phyloP scores from a whole-genome alignment of 345 rosid species.

The Salix arbutifolia region DNA sequence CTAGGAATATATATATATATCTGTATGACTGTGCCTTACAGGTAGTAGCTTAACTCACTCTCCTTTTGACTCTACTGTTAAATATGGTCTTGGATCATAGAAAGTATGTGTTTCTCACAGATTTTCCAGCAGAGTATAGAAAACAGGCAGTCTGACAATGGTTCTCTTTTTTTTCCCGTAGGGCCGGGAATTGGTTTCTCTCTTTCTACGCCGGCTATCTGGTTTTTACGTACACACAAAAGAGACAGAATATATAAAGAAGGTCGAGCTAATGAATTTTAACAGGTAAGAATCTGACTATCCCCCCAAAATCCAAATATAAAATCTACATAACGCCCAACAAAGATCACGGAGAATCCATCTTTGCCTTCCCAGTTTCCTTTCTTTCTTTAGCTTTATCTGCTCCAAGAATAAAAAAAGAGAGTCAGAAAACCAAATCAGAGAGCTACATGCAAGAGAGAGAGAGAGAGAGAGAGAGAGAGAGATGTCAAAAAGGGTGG shows the following conservation, averaged over 20 bases:
- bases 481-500: background rate
- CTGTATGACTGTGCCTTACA: background rate
- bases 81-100: background rate
- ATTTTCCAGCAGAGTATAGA: background rate
- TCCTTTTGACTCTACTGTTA: background rate
- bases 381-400: slow-evolving; percentile 16
- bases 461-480: background rate
- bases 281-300: slow-evolving; percentile 15
- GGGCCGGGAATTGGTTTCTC: slow-evolving; percentile 6
- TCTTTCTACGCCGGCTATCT: background rate
- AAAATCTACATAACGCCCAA: slow-evolving; percentile 13
- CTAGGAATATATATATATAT: background rate
- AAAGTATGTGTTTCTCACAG: background rate
- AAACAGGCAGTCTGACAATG: slow-evolving; percentile 10
- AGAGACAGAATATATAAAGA: slow-evolving; percentile 10
- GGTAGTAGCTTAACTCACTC: background rate
- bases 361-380: slow-evolving; percentile 21
- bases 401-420: slow-evolving; percentile 19
- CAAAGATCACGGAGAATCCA: slow-evolving; percentile 37
- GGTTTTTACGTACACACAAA: slow-evolving; percentile 21
- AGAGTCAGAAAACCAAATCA: background rate
- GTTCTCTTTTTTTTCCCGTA: slow-evolving; percentile 3
- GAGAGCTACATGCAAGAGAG: background rate
- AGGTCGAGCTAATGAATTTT: slow-evolving; percentile 25
- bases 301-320: background rate